Base-by-base conservation (phyloP, 1,284 basidiomycete genomes). In the Trichosporon asahii region DNA sequence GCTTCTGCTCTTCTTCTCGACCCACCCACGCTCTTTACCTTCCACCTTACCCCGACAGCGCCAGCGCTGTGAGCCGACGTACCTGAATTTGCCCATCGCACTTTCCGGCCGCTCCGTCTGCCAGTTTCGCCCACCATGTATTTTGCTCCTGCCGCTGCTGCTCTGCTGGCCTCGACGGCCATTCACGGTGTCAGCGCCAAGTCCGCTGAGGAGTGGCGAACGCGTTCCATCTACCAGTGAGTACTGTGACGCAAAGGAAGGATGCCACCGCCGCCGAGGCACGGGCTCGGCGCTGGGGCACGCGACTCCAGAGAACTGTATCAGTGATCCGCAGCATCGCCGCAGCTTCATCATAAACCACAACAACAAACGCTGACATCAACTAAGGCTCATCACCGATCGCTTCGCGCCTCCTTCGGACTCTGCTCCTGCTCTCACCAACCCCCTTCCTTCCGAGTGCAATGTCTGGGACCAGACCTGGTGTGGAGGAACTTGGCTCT, bases 401-500 rank as follows among this genome's bases (percentile, higher is more conserved):
- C 90, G 91, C 35, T 93, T 88, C 77, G 90, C 91, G 8, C 86
- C 72, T 83, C 88, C 76, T 6, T 80, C 86, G 0, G 87, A 87
- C 49, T 84, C 87, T 0, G 86, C 88, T 71, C 82, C 85, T 9
- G 87, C 84, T 57, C 75, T 79, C 29, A 85, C 86, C 76, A 82
- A 89, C 73, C 85, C 87, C 3, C 31, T 82, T 15, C 79, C 80
- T 2, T 57, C 67, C 23, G 73, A 66, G 14, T 80, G 79, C 65
- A 74, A 80, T 65, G 74, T 75, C 6, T 66, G 44, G 25, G 64
- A 70, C 7, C 78, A 79, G 66, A 82, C 79, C 66, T 91, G 88
- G 86, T 92, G 91, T 74, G 90, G 91, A 25, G 91, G 91, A 4
- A 91, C 88, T 12, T 93, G 90, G 90, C 87, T 88, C 68, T 89